Conservation (phyloP, 257 asterid species). For the Plectranthus barbatus region DNA sequence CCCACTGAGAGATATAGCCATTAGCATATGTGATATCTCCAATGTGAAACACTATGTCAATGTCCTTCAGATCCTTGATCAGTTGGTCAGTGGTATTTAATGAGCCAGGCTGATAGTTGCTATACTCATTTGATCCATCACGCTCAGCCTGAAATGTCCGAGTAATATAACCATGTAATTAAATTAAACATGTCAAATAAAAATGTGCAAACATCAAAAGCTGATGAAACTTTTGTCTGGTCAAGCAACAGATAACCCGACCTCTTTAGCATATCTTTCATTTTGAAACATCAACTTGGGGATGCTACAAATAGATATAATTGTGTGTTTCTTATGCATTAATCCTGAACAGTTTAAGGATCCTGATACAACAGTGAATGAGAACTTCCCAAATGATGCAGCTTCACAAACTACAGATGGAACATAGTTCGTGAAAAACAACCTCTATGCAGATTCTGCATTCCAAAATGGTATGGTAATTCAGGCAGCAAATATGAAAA, state of each 20-base stretch:
- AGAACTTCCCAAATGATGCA: not conserved
- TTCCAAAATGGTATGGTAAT: not conserved
- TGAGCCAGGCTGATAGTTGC: slow-evolving; percentile 78
- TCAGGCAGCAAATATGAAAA: too few species aligned
- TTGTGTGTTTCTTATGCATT: not conserved
- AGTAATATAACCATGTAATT: not conserved
- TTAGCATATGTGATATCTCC: slow-evolving; percentile 56
- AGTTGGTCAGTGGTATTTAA: slow-evolving; percentile 78
- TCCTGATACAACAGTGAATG: not conserved
- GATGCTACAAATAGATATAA: not conserved
- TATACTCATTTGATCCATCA: slow-evolving; percentile 85
- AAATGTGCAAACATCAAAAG: not conserved
- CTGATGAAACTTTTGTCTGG: not conserved
- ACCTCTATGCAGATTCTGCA: not conserved
- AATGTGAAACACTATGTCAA: slow-evolving; percentile 51
- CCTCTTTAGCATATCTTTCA: not conserved
- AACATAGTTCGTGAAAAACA: not conserved
- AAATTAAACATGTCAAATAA: not conserved
- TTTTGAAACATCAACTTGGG: not conserved
- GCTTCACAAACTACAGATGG: not conserved
- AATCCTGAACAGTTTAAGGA: too few species aligned
- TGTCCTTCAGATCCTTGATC: slow-evolving; percentile 50
- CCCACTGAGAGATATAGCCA: slow-evolving; percentile 80
- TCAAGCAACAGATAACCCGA: not conserved
- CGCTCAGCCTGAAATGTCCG: slow-evolving; percentile 67